Percentiles rank a stretch among this genome's conserved stretches.
Evolutionary conservation across 2,329 filamentous ascomycete genomes (phyloP).

Genomic region (Pseudogymnoascus sp.): DNA sequence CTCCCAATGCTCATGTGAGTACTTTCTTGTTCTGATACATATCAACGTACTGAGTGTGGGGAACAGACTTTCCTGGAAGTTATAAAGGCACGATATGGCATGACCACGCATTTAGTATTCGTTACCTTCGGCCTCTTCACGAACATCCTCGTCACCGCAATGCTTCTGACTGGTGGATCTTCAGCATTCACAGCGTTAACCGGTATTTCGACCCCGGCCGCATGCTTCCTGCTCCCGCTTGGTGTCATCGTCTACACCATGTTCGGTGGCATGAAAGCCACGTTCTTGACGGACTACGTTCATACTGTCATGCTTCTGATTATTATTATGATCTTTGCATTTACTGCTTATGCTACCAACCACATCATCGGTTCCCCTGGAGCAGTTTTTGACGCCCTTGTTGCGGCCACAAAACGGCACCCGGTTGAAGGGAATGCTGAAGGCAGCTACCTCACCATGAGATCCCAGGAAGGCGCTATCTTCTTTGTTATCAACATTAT

Average conservation of each 20-base stretch:
- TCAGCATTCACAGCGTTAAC: slow-evolving; percentile 65
- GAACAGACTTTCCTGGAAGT: slow-evolving; percentile 64
- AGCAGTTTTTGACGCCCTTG: slow-evolving; percentile 69
- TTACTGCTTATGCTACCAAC: slow-evolving; percentile 72
- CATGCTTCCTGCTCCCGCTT: slow-evolving; percentile 74
- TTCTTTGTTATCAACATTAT: slow-evolving; percentile 91
- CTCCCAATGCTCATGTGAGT: slow-evolving; percentile 68
- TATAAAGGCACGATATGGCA: slow-evolving; percentile 72
- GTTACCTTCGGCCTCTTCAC: slow-evolving; percentile 76
- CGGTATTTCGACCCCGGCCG: slow-evolving; percentile 68
- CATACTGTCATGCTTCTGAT: slow-evolving; percentile 80
- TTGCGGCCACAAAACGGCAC: slow-evolving; percentile 57
- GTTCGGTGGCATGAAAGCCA: slow-evolving; percentile 73
- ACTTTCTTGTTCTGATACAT: background rate
- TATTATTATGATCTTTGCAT: slow-evolving; percentile 78
- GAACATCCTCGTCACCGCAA: slow-evolving; percentile 79
- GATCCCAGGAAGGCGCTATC: slow-evolving; percentile 68
- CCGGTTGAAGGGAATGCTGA: slow-evolving; percentile 72
- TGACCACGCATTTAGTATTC: slow-evolving; percentile 65
- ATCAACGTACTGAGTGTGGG: background rate
- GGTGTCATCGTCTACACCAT: slow-evolving; percentile 76
- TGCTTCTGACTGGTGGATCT: slow-evolving; percentile 78
- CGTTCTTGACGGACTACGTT: slow-evolving; percentile 74
- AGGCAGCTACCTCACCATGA: slow-evolving; percentile 83
- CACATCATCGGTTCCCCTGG: slow-evolving; percentile 64